These are phyloP conservation scores for Pichia sp. DNA, from an alignment of 1,139 yeast species.

Conservation along the genomic window DNA sequence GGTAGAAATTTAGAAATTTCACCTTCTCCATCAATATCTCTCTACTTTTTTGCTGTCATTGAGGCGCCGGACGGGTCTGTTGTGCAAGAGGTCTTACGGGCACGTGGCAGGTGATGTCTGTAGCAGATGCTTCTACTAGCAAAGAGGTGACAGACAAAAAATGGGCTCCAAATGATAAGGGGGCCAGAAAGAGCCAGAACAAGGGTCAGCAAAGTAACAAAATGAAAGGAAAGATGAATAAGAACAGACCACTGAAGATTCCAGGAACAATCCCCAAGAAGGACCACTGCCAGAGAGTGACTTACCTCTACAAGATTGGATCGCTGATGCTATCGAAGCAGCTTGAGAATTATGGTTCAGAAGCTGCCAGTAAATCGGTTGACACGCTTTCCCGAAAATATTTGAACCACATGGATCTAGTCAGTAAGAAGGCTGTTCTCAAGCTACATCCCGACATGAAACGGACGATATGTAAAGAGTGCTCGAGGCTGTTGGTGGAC, in stretches of 20 bases:
- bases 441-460: slow-evolving; percentile 59
- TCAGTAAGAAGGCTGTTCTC: slow-evolving; percentile 60
- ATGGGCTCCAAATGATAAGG: background rate
- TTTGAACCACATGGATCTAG: slow-evolving; percentile 42
- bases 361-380: slow-evolving; percentile 18
- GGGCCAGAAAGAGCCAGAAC: background rate
- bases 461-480: slow-evolving; percentile 56
- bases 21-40: background rate
- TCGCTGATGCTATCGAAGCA: slow-evolving; percentile 25
- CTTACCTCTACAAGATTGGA: slow-evolving; percentile 54
- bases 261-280: slow-evolving; percentile 43
- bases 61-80: background rate
- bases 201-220: background rate
- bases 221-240: slow-evolving; percentile 6
- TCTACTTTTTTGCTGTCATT: background rate
- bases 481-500: slow-evolving; percentile 46
- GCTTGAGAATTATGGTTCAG: background rate
- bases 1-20: background rate
- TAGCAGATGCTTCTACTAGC: background rate
- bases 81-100: background rate
- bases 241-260: slow-evolving; percentile 16
- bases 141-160: background rate
- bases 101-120: background rate
- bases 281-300: slow-evolving; percentile 56
- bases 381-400: slow-evolving; percentile 47